These are phyloP conservation scores for Gastrolobium villosum DNA, from an alignment of 306 rosid species.

Conservation along the genomic window DNA sequence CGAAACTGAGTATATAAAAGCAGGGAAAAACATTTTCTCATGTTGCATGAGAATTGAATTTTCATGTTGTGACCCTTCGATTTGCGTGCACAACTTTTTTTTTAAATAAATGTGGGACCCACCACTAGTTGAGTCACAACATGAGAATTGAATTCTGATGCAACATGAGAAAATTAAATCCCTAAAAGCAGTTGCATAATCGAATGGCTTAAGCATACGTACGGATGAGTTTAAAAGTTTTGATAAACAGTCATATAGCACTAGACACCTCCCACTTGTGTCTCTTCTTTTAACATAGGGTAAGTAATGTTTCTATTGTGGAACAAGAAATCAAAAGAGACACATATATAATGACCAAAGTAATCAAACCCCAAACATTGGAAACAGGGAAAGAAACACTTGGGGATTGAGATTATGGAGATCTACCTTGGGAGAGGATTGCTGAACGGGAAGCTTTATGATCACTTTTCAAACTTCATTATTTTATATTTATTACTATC, in stretches of 20 bases:
- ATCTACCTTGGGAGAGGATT: constrained; percentile 66
- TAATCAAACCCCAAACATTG: constrained; percentile 70
- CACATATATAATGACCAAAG: constrained; percentile 58
- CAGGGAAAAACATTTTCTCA: too few species aligned
- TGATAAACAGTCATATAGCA: constrained; percentile 30
- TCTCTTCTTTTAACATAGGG: constrained; percentile 62
- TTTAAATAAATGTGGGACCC: too few species aligned
- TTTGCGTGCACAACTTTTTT: too few species aligned
- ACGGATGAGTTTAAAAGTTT: constrained; percentile 29
- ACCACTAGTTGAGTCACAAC: too few species aligned
- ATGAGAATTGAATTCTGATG: too few species aligned
- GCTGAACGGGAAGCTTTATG: constrained; percentile 68
- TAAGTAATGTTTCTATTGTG: constrained; percentile 41
- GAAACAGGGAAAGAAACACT: constrained; percentile 76
- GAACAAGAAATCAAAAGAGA: constrained; percentile 59
- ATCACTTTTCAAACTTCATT: constrained; percentile 65
- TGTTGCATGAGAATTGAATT: too few species aligned
- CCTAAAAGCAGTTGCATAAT: neutral
- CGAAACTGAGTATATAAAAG: neutral
- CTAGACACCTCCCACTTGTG: constrained; percentile 40
- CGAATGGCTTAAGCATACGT: constrained; percentile 27
- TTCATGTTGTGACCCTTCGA: too few species aligned
- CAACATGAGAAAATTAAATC: too few species aligned
- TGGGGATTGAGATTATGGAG: constrained; percentile 60
- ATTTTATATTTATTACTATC: constrained; percentile 36